These are phyloP conservation scores for Rhodocollybia butyracea DNA, from an alignment of 768 basidiomycete species.

Conservation along the genomic window DNA sequence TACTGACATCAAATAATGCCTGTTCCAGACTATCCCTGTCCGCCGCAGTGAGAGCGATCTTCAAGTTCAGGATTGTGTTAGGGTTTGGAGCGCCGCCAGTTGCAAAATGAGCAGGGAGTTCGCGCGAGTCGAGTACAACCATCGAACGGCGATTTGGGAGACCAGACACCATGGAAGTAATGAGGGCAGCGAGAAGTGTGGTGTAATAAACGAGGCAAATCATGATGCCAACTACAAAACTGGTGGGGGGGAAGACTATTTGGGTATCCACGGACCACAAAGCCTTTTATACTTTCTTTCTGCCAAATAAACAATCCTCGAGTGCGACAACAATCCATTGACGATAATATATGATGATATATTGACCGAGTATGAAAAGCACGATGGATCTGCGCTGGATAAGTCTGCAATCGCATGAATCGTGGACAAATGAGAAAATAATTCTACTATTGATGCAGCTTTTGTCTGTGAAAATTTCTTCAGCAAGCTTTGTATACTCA, in stretches of 20 bases:
- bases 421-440: not conserved
- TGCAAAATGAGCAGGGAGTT: slow-evolving; percentile 25
- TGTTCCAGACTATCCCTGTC: slow-evolving; percentile 33
- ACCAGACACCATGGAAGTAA: not conserved
- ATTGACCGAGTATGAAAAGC: too few relatives aligned
- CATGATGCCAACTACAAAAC: slow-evolving; percentile 4
- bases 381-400: too few relatives aligned
- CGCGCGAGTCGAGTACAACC: slow-evolving; percentile 24
- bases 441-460: not conserved
- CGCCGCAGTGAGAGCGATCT: slow-evolving; percentile 31
- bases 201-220: slow-evolving; percentile 3
- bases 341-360: too few relatives aligned
- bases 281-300: slow-evolving; percentile 10
- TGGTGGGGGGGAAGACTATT: slow-evolving; percentile 1
- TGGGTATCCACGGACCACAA: not conserved
- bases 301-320: too few relatives aligned
- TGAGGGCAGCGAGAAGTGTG: not conserved
- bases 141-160: slow-evolving; percentile 7
- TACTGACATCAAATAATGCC: slow-evolving; percentile 32
- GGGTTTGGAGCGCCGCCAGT: slow-evolving; percentile 23
- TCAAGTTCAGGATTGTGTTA: slow-evolving; percentile 29
- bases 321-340: too few relatives aligned
- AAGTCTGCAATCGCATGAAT: too few relatives aligned
- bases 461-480: not conserved
- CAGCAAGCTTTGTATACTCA: too few relatives aligned